Base-by-base conservation (phyloP, 2,329 filamentous ascomycete species). In the Fusarium musae region DNA sequence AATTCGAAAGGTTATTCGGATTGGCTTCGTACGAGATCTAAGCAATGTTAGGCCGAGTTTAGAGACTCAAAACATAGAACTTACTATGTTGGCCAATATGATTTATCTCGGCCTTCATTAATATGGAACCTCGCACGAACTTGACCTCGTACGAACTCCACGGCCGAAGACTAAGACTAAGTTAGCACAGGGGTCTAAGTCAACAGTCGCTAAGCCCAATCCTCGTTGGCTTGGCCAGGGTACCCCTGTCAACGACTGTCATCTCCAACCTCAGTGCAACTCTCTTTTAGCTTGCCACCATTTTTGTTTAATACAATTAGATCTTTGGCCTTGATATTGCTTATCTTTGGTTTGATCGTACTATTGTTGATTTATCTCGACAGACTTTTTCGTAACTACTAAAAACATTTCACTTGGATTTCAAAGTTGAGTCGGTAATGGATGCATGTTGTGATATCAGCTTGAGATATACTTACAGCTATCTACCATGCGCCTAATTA, bases 91-190 rank as follows among this genome's bases (percentile, higher is more conserved):
- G 43, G 7, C 43, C 43, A 46, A 46, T 28, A 46, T 21, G 43
- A 28, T 28, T 21, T 15, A 26, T 3, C 17, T 47, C 12, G 10
- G n/a, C 12, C 16, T 21, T 60, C 10, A n/a, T 32, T 53, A 30
- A 23, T 23, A 46, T 46, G 43, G 28, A 42, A 28, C 23, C 34
- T 60, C 46, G 58, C 23, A 60, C 58, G 58, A 60, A 53, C 39
- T 34, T 2, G 36, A 17, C 13, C 58, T 60, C 58, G 58, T 21
- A 60, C 58, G 47, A 60, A 60, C 21, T 46, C 6, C 6, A 3
- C 43, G 43, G 43, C 43, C 43, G 26, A 46, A 46, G 26, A 46
- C 42, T 43, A 26, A 26, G 42, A 43, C 23, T 21, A 23, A 23
- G 23, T 23, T 23, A 15, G 17, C 26, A 28, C 43, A 28, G 43